Base-by-base conservation (phyloP, 148 eudicot genomes). In the Spergularia bocconei region DNA sequence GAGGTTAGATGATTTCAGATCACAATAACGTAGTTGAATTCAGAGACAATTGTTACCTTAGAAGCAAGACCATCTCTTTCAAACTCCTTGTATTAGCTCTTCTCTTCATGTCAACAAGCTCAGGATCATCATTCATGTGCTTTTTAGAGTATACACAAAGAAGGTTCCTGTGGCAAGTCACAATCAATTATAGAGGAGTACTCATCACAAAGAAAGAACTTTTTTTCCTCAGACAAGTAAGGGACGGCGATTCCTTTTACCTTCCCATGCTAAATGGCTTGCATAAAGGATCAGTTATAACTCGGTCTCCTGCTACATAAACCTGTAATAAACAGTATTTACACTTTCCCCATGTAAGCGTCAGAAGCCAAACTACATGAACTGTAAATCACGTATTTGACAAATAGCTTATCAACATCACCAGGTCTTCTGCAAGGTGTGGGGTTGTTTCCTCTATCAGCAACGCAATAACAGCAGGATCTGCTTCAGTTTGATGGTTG, bases 251-350 rank as follows among this genome's bases (percentile, higher is more conserved):
- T 51, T 17, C 52, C 54, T 84, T 84, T 82, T 84, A 96, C 99
- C 99, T 96, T 76, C 99, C 99, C 98, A 91, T 96, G 83, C 99
- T 96, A 83, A 92, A 96, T 81, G 98, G 99, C 86, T 92, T 96
- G 93, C 99, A 96, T 75, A 96, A 90, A 82, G 94, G 91, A 88
- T 96, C 99, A 59, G 91, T 89, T 70, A 96, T 33, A 67, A 96
- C 99, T 83, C 99, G 91, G 79, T 96, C 99, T 71, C 99, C 99
- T 29, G 99, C 99, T 73, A 96, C 85, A 69, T 76, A 91, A 66
- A 85, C 91, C 99, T 96, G 97, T 84, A 84, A 65, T 56, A 78
- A 63, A 75, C 55, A 72, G 21, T 73, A 71, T 74, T 59, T 61
- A 58, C 67, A 79, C 78, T 39, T 71, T 50, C 60, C 58, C 55